A percentile compares a stretch with the other conserved stretches of the same genome.
These are phyloP conservation scores for Escovopsis sp. DNA, from an alignment of 2,329 filamentous ascomycete species.

Conservation along the genomic window DNA sequence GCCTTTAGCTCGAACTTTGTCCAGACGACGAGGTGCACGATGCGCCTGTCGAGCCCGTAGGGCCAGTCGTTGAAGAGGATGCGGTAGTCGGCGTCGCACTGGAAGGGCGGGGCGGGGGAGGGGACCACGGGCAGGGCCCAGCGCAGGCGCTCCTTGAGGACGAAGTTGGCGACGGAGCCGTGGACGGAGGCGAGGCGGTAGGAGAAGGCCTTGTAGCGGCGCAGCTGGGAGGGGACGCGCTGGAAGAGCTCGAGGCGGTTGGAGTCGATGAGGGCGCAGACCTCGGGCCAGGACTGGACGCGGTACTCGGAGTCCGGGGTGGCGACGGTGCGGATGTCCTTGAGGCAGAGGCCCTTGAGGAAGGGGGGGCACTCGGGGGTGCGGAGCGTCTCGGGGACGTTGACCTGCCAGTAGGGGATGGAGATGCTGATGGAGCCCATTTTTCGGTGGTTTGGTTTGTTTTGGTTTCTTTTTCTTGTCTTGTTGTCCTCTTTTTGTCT, in stretches of 20 bases:
- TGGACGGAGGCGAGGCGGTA: slow-evolving; percentile 48
- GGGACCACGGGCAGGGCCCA: slow-evolving; percentile 42
- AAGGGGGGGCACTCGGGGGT: slow-evolving; percentile 57
- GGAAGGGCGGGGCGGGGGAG: slow-evolving; percentile 24
- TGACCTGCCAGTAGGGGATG: slow-evolving; percentile 68
- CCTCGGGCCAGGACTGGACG: slow-evolving; percentile 53
- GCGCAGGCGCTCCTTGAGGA: slow-evolving; percentile 52
- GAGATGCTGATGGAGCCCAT: slow-evolving; percentile 23
- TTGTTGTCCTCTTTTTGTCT: too few species aligned
- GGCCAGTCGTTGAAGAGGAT: slow-evolving; percentile 89
- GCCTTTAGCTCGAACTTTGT: slow-evolving; percentile 73
- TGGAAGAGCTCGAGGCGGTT: slow-evolving; percentile 68
- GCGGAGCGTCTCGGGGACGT: slow-evolving; percentile 49
- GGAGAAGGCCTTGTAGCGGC: slow-evolving; percentile 62
- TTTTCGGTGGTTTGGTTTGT: too few species aligned
- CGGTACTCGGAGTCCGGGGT: slow-evolving; percentile 55
- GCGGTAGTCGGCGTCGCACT: slow-evolving; percentile 44
- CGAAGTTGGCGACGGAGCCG: slow-evolving; percentile 66
- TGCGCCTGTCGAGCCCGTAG: slow-evolving; percentile 65
- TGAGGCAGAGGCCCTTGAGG: slow-evolving; percentile 46
- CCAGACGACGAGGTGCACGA: slow-evolving; percentile 84
- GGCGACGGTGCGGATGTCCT: slow-evolving; percentile 55
- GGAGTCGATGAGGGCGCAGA: slow-evolving; percentile 42
- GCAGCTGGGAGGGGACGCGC: slow-evolving; percentile 60
- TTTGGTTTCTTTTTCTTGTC: too few species aligned